These are phyloP conservation scores for Oenanthe javanica DNA, from an alignment of 140 eudicot genomes.

Conservation along the genomic window DNA sequence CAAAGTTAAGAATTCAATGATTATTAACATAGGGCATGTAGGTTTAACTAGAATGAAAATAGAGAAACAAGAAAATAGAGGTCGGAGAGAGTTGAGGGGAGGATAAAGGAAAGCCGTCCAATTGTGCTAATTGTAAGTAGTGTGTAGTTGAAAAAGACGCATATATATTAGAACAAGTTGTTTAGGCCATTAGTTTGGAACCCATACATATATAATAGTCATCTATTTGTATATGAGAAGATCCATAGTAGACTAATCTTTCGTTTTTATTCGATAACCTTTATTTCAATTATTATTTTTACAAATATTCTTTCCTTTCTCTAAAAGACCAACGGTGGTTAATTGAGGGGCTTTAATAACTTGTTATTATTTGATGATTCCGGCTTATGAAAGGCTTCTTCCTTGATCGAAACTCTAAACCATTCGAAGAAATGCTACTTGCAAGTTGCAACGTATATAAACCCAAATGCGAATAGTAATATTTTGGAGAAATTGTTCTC, in stretches of 20 bases:
- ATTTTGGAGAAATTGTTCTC: too few relatives aligned
- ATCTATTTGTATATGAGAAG: neutral
- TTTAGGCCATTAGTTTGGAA: constrained; percentile 6
- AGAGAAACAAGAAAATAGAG: too few relatives aligned
- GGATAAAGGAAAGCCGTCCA: neutral
- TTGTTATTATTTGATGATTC: too few relatives aligned
- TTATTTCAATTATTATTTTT: neutral
- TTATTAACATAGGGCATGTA: too few relatives aligned
- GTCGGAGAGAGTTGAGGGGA: neutral
- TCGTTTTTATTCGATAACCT: neutral
- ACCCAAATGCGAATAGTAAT: too few relatives aligned
- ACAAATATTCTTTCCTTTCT: neutral
- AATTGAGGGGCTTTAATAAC: too few relatives aligned
- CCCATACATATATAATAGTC: neutral
- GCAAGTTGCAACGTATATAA: too few relatives aligned
- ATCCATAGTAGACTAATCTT: neutral
- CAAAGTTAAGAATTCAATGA: too few relatives aligned
- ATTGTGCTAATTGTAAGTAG: neutral
- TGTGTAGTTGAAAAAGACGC: neutral
- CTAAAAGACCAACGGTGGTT: neutral
- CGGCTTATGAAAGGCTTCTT: too few relatives aligned
- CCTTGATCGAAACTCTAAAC: too few relatives aligned
- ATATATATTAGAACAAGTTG: neutral
- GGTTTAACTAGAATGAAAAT: too few relatives aligned
- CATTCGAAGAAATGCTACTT: too few relatives aligned